A percentile compares a stretch with the other conserved stretches of the same genome.
These are phyloP conservation scores for Pulicaria dysenterica DNA, from an alignment of 129 eudicot genomes.

Conservation along the genomic window DNA sequence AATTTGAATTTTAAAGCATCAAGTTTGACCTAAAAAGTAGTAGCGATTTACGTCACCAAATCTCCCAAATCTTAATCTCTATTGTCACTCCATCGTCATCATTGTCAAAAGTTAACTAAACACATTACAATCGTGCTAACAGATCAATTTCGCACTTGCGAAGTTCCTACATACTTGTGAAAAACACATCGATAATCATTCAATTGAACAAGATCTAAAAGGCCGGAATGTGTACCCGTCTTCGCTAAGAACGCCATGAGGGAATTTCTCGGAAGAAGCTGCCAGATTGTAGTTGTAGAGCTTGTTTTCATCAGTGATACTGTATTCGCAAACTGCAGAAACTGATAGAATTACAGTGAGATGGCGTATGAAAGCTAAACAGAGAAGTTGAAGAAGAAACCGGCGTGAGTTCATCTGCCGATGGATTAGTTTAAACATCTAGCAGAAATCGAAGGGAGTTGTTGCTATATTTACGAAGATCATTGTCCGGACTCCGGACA, in stretches of 20 bases:
- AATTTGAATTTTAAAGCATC: neutral
- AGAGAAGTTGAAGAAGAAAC: conserved; percentile 5
- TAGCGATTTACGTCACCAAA: conserved; percentile 6
- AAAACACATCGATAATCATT: neutral
- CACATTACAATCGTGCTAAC: neutral
- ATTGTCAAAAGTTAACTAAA: neutral
- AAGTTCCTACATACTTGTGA: too few species aligned
- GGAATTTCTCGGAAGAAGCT: conserved; percentile 44
- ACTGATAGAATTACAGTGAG: conserved; percentile 25
- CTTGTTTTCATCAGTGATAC: conserved; percentile 42
- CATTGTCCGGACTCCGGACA: neutral
- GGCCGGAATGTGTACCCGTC: conserved; percentile 53
- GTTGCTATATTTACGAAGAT: neutral
- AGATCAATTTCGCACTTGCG: too few species aligned
- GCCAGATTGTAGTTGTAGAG: conserved; percentile 61
- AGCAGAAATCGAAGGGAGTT: neutral
- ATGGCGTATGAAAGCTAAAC: conserved; percentile 36
- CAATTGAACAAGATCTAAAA: neutral
- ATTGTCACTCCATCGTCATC: neutral
- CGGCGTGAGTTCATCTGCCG: conserved; percentile 19
- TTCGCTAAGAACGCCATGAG: conserved; percentile 81
- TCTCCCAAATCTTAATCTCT: neutral
- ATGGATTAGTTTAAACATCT: conserved; percentile 15
- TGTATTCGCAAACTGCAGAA: conserved; percentile 52
- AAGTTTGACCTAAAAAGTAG: neutral